phyloP scores from a whole-genome alignment of 1,284 basidiomycete species.

The Fomitopsis palustris region DNA sequence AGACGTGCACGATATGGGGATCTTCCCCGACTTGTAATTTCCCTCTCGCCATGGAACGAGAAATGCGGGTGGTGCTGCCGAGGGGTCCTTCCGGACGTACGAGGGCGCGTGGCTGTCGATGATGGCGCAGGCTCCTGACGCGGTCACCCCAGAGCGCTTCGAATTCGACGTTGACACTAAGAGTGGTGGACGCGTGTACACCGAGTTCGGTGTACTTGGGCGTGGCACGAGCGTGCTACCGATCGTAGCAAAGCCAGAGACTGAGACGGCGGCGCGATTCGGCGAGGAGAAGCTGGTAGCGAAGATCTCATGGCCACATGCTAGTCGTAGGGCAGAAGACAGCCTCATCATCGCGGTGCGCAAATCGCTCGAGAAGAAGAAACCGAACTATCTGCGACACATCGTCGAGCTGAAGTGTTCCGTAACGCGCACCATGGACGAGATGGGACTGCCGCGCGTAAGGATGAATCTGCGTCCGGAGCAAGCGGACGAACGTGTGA shows the following conservation, averaged over 20 bases:
- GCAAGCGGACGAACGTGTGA: slow-evolving; percentile 1
- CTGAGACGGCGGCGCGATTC: not conserved
- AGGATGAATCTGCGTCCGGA: not conserved
- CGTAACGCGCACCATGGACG: not conserved
- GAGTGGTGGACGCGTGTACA: not conserved
- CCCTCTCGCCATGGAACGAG: not conserved
- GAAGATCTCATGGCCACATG: slow-evolving; percentile 8
- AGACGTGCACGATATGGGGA: too few species aligned
- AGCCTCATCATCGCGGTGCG: not conserved
- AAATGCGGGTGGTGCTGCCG: not conserved
- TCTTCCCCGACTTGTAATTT: not conserved
- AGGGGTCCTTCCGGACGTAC: too few species aligned
- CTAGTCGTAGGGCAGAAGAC: not conserved
- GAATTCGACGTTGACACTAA: not conserved
- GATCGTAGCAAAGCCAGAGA: not conserved
- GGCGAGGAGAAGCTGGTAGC: not conserved
- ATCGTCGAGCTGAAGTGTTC: slow-evolving; percentile 9
- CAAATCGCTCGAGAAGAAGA: not conserved
- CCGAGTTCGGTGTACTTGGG: not conserved
- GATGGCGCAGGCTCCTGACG: not conserved
- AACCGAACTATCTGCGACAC: slow-evolving; percentile 1
- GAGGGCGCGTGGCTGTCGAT: too few species aligned
- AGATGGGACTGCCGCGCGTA: not conserved
- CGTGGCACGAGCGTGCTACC: not conserved
- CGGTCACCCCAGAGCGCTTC: not conserved